Conservation (phyloP, 768 basidiomycete genomes). For the Termitomyces sp. region DNA sequence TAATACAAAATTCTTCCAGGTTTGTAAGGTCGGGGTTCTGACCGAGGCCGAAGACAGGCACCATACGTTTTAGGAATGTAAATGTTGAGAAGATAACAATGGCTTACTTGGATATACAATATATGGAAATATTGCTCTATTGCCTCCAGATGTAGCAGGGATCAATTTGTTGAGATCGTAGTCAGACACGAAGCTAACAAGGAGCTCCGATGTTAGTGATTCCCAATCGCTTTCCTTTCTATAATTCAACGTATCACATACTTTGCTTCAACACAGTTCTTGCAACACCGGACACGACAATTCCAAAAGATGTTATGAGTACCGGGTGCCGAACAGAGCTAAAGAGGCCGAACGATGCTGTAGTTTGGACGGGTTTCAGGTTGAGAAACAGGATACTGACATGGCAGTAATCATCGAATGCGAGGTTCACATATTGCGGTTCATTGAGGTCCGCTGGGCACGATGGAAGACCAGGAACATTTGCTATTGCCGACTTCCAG, state of each 20-base stretch:
- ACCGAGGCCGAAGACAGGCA: not conserved
- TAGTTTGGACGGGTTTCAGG: not conserved
- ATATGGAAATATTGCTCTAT: slow-evolving; percentile 26
- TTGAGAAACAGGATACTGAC: slow-evolving; percentile 23
- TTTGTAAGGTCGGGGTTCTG: slow-evolving; percentile 16
- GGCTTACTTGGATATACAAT: slow-evolving; percentile 20
- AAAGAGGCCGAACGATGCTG: not conserved
- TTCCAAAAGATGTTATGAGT: slow-evolving; percentile 19
- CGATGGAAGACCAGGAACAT: slow-evolving; percentile 30
- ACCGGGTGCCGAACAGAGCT: slow-evolving; percentile 19
- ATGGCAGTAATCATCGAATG: slow-evolving; percentile 39
- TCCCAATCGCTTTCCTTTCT: not conserved
- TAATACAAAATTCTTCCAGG: slow-evolving; percentile 22
- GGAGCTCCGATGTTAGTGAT: not conserved
- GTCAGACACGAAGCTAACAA: slow-evolving; percentile 13
- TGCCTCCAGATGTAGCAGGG: slow-evolving; percentile 19
- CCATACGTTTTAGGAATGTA: not conserved
- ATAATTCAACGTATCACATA: slow-evolving; percentile 3
- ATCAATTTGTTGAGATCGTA: slow-evolving; percentile 16
- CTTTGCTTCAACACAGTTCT: slow-evolving; percentile 16
- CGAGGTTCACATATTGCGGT: slow-evolving; percentile 39
- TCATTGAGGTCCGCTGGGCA: slow-evolving; percentile 42
- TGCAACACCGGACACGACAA: slow-evolving; percentile 21
- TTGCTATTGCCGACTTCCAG: slow-evolving; percentile 30
- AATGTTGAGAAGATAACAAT: not conserved